Evolutionary conservation across 2,329 filamentous ascomycete species (phyloP).

Genomic region (Venturia effusa): DNA sequence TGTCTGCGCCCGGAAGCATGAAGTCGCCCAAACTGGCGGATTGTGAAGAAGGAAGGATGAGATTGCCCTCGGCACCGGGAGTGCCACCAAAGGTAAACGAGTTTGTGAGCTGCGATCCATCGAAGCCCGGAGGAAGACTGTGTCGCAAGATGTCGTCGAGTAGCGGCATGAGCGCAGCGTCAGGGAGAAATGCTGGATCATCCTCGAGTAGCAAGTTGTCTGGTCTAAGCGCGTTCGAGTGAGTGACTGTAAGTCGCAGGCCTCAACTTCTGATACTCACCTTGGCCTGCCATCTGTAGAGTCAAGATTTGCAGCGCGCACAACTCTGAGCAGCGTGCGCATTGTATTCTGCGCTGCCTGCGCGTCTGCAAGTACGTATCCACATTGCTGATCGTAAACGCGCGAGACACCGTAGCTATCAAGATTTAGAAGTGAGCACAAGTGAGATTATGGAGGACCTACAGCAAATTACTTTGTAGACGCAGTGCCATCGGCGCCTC

Average conservation of each 20-base stretch:
- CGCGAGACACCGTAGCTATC: slow-evolving; percentile 64
- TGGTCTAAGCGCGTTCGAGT: slow-evolving; percentile 39
- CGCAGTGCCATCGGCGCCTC: slow-evolving; percentile 81
- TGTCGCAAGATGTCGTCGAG: slow-evolving; percentile 42
- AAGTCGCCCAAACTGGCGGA: slow-evolving; percentile 27
- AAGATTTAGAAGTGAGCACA: neutral
- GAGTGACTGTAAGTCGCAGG: slow-evolving; percentile 3
- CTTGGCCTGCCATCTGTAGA: slow-evolving; percentile 44
- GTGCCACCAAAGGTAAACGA: neutral
- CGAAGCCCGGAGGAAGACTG: slow-evolving; percentile 7
- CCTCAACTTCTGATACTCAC: neutral
- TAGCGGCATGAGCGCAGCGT: slow-evolving; percentile 50
- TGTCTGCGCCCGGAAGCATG: slow-evolving; percentile 28
- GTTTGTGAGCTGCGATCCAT: neutral
- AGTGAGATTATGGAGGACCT: slow-evolving; percentile 18
- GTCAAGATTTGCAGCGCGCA: slow-evolving; percentile 53
- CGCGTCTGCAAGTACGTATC: slow-evolving; percentile 72
- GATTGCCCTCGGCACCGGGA: neutral
- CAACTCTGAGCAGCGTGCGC: slow-evolving; percentile 50
- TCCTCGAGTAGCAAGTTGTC: slow-evolving; percentile 69
- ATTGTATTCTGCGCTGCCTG: slow-evolving; percentile 66
- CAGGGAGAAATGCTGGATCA: slow-evolving; percentile 69
- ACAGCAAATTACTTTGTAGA: slow-evolving; percentile 80
- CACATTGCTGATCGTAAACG: slow-evolving; percentile 79
- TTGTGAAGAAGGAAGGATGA: neutral